A percentile compares a stretch with the other conserved stretches of the same genome.
phyloP scores from a whole-genome alignment of 2,329 filamentous ascomycete species.

The Corinectria fuckeliana region DNA sequence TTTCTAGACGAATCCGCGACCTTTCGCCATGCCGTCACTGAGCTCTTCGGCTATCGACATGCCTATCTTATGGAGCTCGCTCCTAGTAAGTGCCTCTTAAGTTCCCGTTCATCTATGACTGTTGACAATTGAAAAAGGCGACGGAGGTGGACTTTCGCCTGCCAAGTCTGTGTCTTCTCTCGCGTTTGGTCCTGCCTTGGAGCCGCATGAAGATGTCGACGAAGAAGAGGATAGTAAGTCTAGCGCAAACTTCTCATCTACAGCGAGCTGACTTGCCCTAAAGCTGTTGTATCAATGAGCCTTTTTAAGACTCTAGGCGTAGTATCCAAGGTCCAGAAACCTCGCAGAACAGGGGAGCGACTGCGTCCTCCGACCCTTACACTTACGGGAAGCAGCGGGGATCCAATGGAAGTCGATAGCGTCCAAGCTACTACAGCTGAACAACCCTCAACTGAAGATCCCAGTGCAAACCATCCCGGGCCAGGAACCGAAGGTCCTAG shows the following conservation, averaged over 20 bases:
- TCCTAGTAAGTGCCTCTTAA: background rate
- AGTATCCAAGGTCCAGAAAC: background rate
- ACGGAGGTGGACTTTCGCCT: too few species aligned
- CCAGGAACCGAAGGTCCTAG: background rate
- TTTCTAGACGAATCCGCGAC: slow-evolving; percentile 26
- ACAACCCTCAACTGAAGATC: background rate
- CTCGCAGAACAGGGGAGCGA: too few species aligned
- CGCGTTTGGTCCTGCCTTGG: background rate
- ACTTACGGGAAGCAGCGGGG: background rate
- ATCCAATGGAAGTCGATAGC: background rate
- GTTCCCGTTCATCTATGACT: too few species aligned
- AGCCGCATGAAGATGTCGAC: background rate
- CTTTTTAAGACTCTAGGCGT: background rate
- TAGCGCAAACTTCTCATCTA: too few species aligned
- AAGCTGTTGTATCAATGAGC: background rate
- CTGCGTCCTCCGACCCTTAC: background rate
- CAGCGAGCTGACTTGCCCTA: background rate
- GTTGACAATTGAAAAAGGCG: background rate
- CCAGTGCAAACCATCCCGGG: background rate
- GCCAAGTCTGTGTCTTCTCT: background rate
- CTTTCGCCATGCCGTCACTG: slow-evolving; percentile 15
- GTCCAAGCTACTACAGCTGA: background rate
- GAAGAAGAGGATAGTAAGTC: background rate
- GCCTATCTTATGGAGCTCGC: background rate
- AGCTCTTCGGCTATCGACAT: slow-evolving; percentile 33